These are phyloP conservation scores for Solanum chiquidenum DNA, from an alignment of 257 asterid species.

Conservation along the genomic window DNA sequence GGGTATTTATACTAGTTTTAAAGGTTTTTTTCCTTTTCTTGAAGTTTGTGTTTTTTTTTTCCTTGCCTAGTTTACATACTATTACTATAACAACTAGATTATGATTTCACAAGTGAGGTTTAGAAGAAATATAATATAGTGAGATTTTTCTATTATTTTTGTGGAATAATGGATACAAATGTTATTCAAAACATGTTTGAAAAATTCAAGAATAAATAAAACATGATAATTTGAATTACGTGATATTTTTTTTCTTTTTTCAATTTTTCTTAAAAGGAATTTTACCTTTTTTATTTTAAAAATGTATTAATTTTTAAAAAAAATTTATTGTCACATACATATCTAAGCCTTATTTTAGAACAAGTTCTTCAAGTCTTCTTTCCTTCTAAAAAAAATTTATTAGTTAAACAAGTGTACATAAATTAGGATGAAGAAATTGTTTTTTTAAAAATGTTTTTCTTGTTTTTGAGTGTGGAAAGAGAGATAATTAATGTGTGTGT, in stretches of 20 bases:
- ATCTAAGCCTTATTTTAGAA: neutral
- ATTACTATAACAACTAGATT: neutral
- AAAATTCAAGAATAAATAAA: neutral
- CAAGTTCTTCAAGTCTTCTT: neutral
- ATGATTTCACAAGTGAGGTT: neutral
- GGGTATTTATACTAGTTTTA: constrained; percentile 59
- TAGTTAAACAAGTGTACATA: neutral
- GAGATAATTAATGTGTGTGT: neutral
- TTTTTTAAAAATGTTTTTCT: neutral
- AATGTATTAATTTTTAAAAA: too few relatives aligned
- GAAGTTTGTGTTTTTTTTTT: neutral
- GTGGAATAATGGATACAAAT: neutral
- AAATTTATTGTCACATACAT: neutral
- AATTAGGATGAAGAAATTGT: neutral
- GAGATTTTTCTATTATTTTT: neutral
- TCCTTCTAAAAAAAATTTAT: neutral
- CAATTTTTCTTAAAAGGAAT: neutral
- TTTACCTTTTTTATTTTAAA: too few relatives aligned
- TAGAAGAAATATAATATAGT: accelerated
- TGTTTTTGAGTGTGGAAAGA: neutral
- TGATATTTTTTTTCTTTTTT: neutral
- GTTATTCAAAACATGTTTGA: neutral
- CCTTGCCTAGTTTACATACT: neutral
- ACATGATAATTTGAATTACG: neutral
- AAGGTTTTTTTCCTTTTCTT: neutral